These are phyloP conservation scores for Eucalyptus erythrocorys DNA, from an alignment of 345 rosid genomes.

Conservation along the genomic window DNA sequence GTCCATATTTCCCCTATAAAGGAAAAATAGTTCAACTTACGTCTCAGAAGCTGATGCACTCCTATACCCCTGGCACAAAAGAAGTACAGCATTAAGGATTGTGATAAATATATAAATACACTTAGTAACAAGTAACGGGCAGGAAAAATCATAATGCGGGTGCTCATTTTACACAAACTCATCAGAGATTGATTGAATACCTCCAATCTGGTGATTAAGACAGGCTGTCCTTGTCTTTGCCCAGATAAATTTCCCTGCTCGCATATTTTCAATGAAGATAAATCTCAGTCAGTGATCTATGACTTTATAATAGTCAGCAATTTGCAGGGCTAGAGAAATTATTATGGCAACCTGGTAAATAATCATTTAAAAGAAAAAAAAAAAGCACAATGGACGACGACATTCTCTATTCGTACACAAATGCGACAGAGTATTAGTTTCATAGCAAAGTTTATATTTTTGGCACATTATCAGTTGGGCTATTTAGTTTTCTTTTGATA, in stretches of 20 bases:
- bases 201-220: slow-evolving; percentile 90
- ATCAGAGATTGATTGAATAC: slow-evolving; percentile 22
- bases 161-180: not conserved
- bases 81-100: not conserved
- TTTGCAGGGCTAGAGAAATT: not conserved
- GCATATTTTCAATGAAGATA: not conserved
- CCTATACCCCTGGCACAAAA: slow-evolving; percentile 73
- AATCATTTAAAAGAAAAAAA: not conserved
- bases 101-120: not conserved
- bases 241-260: slow-evolving; percentile 89
- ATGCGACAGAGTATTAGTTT: not conserved
- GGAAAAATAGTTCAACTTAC: slow-evolving; percentile 32
- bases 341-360: not conserved
- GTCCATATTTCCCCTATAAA: not conserved
- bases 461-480: not conserved
- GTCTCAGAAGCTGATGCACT: slow-evolving; percentile 80
- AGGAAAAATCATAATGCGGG: not conserved
- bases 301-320: not conserved
- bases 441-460: not conserved
- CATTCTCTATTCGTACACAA: not conserved
- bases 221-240: slow-evolving; percentile 96
- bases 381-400: not conserved
- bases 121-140: not conserved
- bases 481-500: not conserved
- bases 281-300: not conserved